Conservation (phyloP, 2,329 filamentous ascomycete species). For the Periconia digitata region DNA sequence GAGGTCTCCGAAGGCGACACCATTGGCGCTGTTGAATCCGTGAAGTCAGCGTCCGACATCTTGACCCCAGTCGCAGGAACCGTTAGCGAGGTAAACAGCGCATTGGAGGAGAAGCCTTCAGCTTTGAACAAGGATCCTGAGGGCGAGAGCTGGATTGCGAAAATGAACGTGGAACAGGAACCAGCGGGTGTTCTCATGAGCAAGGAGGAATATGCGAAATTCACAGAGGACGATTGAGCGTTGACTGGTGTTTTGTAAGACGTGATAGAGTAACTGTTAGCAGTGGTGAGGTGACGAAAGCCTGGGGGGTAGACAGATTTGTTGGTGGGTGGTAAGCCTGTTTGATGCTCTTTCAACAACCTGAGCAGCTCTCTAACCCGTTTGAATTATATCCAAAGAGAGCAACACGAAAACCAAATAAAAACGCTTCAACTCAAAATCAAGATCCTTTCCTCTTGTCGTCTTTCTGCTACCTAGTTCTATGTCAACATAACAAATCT, state of each 20-base stretch:
- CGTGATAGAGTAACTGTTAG: too few relatives aligned
- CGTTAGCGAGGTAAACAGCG: conserved; percentile 71
- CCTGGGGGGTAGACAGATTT: too few relatives aligned
- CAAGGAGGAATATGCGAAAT: conserved; percentile 73
- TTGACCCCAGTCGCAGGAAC: conserved; percentile 81
- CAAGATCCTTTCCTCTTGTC: too few relatives aligned
- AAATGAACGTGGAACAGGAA: conserved; percentile 78
- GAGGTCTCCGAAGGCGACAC: conserved; percentile 75
- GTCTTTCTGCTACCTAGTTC: too few relatives aligned
- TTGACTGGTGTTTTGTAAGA: too few relatives aligned
- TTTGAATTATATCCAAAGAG: not conserved
- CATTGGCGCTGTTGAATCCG: conserved; percentile 93
- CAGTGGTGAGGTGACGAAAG: too few relatives aligned
- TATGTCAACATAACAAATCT: too few relatives aligned
- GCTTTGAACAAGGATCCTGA: conserved; percentile 91
- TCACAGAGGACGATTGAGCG: conserved; percentile 57
- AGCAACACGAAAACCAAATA: not conserved
- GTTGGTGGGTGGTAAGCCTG: too few relatives aligned
- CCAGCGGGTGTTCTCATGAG: conserved; percentile 65
- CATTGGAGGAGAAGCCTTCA: conserved; percentile 80
- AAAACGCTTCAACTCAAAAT: not conserved
- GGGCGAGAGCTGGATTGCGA: conserved; percentile 89
- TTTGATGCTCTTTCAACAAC: not conserved
- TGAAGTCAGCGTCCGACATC: conserved; percentile 98
- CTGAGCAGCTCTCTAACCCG: not conserved